phyloP scores from a whole-genome alignment of 192 early-diverging fungal species.

The Pilaira anomala region DNA sequence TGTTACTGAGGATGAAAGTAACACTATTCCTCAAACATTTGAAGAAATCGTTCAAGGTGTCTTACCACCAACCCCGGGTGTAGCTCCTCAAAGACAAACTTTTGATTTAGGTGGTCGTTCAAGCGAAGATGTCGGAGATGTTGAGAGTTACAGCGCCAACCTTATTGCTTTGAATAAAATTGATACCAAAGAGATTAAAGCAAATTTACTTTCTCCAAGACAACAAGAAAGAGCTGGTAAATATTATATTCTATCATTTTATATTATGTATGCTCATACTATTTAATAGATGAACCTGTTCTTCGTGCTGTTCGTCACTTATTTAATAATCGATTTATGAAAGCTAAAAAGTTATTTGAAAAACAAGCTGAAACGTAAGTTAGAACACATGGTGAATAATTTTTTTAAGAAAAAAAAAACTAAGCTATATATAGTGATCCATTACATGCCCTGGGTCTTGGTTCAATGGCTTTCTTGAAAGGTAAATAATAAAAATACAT shows the following conservation, averaged over 20 bases:
- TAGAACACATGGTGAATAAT: no score
- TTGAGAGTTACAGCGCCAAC: conserved; percentile 16
- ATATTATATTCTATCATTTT: background rate
- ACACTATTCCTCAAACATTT: background rate
- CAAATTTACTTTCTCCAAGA: conserved; percentile 26
- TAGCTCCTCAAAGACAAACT: conserved; percentile 14
- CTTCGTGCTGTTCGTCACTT: conserved; percentile 37
- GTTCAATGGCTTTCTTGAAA: conserved; percentile 52
- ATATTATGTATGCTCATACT: background rate
- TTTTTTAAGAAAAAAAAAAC: conserved; percentile 1
- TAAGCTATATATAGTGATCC: conserved; percentile 40
- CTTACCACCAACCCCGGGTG: conserved; percentile 32
- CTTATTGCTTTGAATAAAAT: conserved; percentile 20
- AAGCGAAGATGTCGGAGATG: conserved; percentile 11
- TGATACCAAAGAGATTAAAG: conserved; percentile 23
- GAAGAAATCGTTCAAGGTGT: conserved; percentile 1
- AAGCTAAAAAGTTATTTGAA: conserved; percentile 49
- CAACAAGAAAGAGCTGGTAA: conserved; percentile 32
- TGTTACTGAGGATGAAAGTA: background rate
- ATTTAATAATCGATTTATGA: conserved; percentile 52
- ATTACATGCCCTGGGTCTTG: conserved; percentile 48
- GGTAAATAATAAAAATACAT: conserved; percentile 30
- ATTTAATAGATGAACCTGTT: conserved; percentile 25
- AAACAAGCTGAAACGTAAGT: conserved; percentile 39
- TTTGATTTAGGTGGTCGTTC: background rate